phyloP scores from a whole-genome alignment of 495 filamentous ascomycete species.

The Coniosporium apollinis region DNA sequence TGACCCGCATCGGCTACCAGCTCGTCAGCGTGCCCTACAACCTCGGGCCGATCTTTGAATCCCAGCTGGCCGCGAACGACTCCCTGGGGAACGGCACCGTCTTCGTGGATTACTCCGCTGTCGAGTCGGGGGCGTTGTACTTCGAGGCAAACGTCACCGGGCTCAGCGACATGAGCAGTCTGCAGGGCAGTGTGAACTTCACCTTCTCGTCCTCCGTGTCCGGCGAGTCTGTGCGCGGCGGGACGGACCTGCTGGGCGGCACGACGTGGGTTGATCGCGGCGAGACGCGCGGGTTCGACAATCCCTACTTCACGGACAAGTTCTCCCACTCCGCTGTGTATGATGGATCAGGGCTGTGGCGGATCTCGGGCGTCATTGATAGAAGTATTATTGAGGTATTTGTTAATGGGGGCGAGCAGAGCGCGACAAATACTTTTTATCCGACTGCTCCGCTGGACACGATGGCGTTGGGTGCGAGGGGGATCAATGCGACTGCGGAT shows the following conservation, averaged over 20 bases:
- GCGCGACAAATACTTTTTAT: conserved; percentile 31
- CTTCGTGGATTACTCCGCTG: conserved; percentile 24
- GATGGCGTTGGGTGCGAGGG: conserved; percentile 22
- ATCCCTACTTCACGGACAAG: conserved; percentile 33
- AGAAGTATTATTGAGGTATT: conserved; percentile 35
- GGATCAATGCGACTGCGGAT: conserved; percentile 21
- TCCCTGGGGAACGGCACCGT: conserved; percentile 23
- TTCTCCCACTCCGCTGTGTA: conserved; percentile 26
- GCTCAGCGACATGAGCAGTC: conserved; percentile 21
- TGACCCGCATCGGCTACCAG: conserved; percentile 27
- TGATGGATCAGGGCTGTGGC: conserved; percentile 16
- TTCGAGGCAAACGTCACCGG: conserved; percentile 28
- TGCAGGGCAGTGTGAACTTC: conserved; percentile 30
- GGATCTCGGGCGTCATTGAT: conserved; percentile 30
- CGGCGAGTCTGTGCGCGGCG: conserved; percentile 30
- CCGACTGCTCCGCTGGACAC: conserved; percentile 25
- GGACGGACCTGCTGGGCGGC: conserved; percentile 30
- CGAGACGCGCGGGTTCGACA: conserved; percentile 25
- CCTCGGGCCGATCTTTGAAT: conserved; percentile 19
- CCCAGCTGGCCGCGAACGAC: conserved; percentile 14
- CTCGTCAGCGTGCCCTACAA: conserved; percentile 26
- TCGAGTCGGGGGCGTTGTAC: conserved; percentile 28
- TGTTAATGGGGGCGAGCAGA: conserved; percentile 27
- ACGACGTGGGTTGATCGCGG: conserved; percentile 30
- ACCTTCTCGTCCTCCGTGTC: conserved; percentile 32